These are phyloP conservation scores for Pseudozyma hubeiensis DNA, from an alignment of 1,284 basidiomycete genomes.

Conservation along the genomic window DNA sequence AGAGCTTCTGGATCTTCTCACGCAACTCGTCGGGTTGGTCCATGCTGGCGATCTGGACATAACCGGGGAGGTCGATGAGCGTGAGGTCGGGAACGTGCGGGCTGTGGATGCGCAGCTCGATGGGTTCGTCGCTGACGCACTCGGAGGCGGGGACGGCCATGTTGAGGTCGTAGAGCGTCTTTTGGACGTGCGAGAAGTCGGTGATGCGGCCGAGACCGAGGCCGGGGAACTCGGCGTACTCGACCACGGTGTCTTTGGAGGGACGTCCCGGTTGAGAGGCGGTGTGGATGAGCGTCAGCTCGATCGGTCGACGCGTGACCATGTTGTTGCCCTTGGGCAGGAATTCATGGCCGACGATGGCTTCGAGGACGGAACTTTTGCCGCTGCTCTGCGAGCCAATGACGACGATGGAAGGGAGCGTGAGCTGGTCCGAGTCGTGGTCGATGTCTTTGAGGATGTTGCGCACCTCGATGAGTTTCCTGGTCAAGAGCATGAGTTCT, in stretches of 20 bases:
- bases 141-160: slow-evolving; percentile 87
- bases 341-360: slow-evolving; percentile 98
- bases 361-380: slow-evolving; percentile 96
- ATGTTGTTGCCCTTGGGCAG: slow-evolving; percentile 99
- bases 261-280: slow-evolving; percentile 48
- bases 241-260: slow-evolving; percentile 73
- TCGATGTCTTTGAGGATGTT: slow-evolving; percentile 93
- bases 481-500: slow-evolving; percentile 86
- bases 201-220: slow-evolving; percentile 88
- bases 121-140: slow-evolving; percentile 92
- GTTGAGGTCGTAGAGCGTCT: slow-evolving; percentile 93
- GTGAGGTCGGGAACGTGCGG: slow-evolving; percentile 96
- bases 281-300: slow-evolving; percentile 94
- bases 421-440: slow-evolving; percentile 82
- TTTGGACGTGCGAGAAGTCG: slow-evolving; percentile 89
- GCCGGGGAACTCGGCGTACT: slow-evolving; percentile 94
- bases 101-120: slow-evolving; percentile 95
- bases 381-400: slow-evolving; percentile 98
- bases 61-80: slow-evolving; percentile 95
- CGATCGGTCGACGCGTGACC: slow-evolving; percentile 98
- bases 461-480: slow-evolving; percentile 95
- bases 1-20: slow-evolving; percentile 88
- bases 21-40: slow-evolving; percentile 96
- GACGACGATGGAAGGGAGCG: slow-evolving; percentile 95
- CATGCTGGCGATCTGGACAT: slow-evolving; percentile 92